These are phyloP conservation scores for Lipomyces lipofer DNA, from an alignment of 805 yeast genomes.

Conservation along the genomic window DNA sequence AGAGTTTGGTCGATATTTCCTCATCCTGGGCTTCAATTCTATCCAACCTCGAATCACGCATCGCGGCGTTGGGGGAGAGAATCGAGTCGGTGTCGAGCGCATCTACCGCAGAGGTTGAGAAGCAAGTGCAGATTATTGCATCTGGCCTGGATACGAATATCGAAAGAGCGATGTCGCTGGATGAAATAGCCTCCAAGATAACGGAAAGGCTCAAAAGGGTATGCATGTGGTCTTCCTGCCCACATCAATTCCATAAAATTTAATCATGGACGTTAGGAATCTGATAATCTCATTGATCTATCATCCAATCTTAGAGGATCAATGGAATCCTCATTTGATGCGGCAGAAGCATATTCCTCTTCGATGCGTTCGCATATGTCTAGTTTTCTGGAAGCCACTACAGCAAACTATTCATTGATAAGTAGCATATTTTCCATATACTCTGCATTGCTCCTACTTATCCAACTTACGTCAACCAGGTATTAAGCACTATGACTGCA, in stretches of 20 bases:
- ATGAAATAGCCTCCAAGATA: not conserved
- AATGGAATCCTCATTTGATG: not conserved
- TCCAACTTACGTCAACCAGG: not conserved
- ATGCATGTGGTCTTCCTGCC: not conserved
- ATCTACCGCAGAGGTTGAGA: not conserved
- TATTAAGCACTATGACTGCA: not conserved
- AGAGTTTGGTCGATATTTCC: not conserved
- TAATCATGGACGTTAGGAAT: not conserved
- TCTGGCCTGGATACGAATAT: not conserved
- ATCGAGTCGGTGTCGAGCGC: not conserved
- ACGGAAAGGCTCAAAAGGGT: not conserved
- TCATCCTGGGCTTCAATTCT: constrained; percentile 2
- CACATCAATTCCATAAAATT: not conserved
- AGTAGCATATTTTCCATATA: not conserved
- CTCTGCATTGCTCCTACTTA: not conserved
- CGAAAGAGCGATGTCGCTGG: not conserved
- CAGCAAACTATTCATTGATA: not conserved
- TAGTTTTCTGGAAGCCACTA: not conserved
- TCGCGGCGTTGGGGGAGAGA: not conserved
- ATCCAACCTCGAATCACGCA: not conserved
- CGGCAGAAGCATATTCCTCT: not conserved
- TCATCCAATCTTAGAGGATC: not conserved
- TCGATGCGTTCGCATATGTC: not conserved
- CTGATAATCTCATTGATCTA: not conserved
- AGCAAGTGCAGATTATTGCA: not conserved